Percentiles rank a stretch among this genome's conserved stretches.
Evolutionary conservation across 345 rosid genomes (phyloP).

Genomic region (Camelina hispida): DNA sequence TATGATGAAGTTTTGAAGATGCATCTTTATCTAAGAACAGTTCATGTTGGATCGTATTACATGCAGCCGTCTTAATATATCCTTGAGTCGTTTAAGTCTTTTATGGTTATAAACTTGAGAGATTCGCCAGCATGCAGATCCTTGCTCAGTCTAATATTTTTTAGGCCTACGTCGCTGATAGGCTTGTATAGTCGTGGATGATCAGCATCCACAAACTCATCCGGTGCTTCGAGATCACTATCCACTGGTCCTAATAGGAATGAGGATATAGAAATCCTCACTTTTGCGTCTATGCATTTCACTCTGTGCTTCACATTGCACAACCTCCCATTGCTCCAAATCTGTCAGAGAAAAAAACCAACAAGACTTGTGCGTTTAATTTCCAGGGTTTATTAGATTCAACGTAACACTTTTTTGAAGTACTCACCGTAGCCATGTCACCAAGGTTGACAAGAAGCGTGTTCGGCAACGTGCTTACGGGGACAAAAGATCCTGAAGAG

Average conservation of each 20-base stretch:
- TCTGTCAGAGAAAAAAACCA: slow-evolving; percentile 23
- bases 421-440: slow-evolving; percentile 54
- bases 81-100: not conserved
- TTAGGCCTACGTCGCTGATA: slow-evolving; percentile 7
- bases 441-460: slow-evolving; percentile 79
- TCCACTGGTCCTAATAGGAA: slow-evolving; percentile 60
- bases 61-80: not conserved
- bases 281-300: slow-evolving; percentile 57
- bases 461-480: slow-evolving; percentile 64
- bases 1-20: not conserved
- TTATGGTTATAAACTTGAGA: slow-evolving; percentile 6
- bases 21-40: no score
- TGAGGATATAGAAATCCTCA: slow-evolving; percentile 60
- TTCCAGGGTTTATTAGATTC: not conserved
- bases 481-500: slow-evolving; percentile 49
- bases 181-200: slow-evolving; percentile 32
- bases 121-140: slow-evolving; percentile 30
- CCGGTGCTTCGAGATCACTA: slow-evolving; percentile 21
- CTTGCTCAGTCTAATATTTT: slow-evolving; percentile 12
- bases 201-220: slow-evolving; percentile 23
- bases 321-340: slow-evolving; percentile 78
- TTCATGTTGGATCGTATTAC: not conserved
- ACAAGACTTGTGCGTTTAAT: not conserved
- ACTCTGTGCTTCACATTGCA: slow-evolving; percentile 66
- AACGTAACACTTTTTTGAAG: not conserved